Evolutionary conservation across 768 basidiomycete species (phyloP).

Genomic region (Boletus rubroflammeus): DNA sequence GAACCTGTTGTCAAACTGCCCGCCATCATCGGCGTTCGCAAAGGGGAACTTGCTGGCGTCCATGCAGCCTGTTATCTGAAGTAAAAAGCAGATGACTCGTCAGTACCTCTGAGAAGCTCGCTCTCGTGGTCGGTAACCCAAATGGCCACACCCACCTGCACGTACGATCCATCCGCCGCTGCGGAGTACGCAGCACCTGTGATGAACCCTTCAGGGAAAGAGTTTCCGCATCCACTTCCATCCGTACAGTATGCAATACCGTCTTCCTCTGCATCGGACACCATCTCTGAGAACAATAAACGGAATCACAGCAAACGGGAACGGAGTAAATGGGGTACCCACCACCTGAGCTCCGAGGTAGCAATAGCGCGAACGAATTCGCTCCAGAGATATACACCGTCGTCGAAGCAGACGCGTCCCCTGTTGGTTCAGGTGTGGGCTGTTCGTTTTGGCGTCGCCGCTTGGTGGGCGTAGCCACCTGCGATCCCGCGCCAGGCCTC

Average conservation of each 20-base stretch:
- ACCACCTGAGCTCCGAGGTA: conserved; percentile 35
- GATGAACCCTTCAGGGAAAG: conserved; percentile 36
- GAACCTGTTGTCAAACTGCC: conserved; percentile 49
- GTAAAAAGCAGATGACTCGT: background rate
- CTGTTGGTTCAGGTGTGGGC: conserved; percentile 42
- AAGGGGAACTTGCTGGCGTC: conserved; percentile 31
- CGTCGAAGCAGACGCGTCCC: conserved; percentile 28
- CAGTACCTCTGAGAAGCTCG: background rate
- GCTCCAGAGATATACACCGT: conserved; percentile 34
- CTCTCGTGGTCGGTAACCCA: background rate
- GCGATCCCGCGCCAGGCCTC: background rate
- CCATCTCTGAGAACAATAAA: conserved; percentile 27
- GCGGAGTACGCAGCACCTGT: conserved; percentile 32
- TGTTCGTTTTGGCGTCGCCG: conserved; percentile 21
- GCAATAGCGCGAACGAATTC: conserved; percentile 34
- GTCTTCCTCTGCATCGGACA: conserved; percentile 39
- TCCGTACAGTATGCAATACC: conserved; percentile 37
- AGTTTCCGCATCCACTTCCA: conserved; percentile 26
- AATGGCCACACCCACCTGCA: conserved; percentile 31
- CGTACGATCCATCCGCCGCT: conserved; percentile 37
- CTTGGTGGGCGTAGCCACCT: conserved; percentile 14
- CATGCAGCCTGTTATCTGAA: conserved; percentile 41
- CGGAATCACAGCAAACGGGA: background rate
- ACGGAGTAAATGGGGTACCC: background rate
- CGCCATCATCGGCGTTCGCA: conserved; percentile 38